Conservation (phyloP, 331 rosid genomes). For the Acacia pycnantha region DNA sequence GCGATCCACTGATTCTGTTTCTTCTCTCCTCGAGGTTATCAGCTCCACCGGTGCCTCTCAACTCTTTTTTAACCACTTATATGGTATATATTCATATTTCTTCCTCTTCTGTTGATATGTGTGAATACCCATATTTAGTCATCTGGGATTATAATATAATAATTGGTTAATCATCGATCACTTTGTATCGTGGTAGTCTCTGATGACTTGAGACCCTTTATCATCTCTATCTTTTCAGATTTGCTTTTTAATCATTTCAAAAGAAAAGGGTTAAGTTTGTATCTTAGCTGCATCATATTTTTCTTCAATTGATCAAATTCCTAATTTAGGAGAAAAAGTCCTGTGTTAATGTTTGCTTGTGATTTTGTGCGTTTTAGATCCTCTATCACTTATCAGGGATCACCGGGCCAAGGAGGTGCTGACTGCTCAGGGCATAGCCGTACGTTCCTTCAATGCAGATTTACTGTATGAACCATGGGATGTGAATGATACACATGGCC, state of each 20-base stretch:
- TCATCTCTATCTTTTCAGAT: conserved; percentile 18
- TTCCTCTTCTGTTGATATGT: conserved; percentile 1
- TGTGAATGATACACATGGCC: conserved; percentile 71
- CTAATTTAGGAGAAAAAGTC: conserved; percentile 17
- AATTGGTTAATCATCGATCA: not conserved
- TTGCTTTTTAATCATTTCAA: conserved; percentile 8
- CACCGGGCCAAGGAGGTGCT: conserved; percentile 78
- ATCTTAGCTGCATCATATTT: not conserved
- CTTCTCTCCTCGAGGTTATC: conserved; percentile 75
- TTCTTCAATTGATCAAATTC: not conserved
- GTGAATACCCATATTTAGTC: conserved; percentile 16
- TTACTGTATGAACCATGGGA: conserved; percentile 96
- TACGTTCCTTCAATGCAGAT: conserved; percentile 87
- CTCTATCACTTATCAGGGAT: conserved; percentile 83
- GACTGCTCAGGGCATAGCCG: conserved; percentile 66
- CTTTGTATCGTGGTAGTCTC: not conserved
- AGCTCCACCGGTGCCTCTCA: conserved; percentile 85
- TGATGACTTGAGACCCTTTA: conserved; percentile 3
- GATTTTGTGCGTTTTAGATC: conserved; percentile 58
- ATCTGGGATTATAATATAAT: not conserved
- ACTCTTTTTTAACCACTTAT: conserved; percentile 82
- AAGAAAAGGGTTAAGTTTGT: not conserved
- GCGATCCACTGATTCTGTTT: conserved; percentile 67
- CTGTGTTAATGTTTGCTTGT: conserved; percentile 2
- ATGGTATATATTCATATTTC: conserved; percentile 52